These are phyloP conservation scores for Oehlia diaphana DNA, from an alignment of 192 early-diverging fungal genomes.

Conservation along the genomic window DNA sequence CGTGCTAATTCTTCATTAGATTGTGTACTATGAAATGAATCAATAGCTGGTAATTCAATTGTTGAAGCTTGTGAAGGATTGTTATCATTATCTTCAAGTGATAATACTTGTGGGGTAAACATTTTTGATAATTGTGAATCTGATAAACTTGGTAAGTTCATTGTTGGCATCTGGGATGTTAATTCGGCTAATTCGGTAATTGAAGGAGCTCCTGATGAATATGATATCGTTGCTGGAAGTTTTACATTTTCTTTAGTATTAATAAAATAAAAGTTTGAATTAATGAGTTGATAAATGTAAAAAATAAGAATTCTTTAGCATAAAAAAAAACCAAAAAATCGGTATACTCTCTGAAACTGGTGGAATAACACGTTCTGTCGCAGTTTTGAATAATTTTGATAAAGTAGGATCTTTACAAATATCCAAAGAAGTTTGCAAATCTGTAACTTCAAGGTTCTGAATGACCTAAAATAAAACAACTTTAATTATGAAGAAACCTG, in stretches of 20 bases:
- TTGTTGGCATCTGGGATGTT: not conserved
- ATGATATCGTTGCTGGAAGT: not conserved
- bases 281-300: not conserved
- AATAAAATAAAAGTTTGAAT: not conserved
- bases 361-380: conserved; percentile 11
- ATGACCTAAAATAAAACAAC: not conserved
- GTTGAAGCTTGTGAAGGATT: not conserved
- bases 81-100: not conserved
- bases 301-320: too few species aligned
- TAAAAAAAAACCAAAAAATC: not conserved
- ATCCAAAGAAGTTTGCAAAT: not conserved
- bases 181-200: not conserved
- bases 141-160: conserved; percentile 6
- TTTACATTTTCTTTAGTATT: not conserved
- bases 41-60: not conserved
- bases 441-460: not conserved
- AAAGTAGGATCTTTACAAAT: not conserved
- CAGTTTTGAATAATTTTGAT: conserved; percentile 3
- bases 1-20: not conserved
- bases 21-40: not conserved
- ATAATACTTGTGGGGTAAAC: not conserved
- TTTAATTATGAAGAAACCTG: not conserved
- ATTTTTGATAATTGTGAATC: conserved; percentile 7
- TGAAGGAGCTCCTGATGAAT: not conserved
- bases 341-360: not conserved